Percentiles rank a stretch among this genome's conserved stretches.
Conservation (phyloP, 2,329 filamentous ascomycete species). For the Aspergillus sojae region DNA sequence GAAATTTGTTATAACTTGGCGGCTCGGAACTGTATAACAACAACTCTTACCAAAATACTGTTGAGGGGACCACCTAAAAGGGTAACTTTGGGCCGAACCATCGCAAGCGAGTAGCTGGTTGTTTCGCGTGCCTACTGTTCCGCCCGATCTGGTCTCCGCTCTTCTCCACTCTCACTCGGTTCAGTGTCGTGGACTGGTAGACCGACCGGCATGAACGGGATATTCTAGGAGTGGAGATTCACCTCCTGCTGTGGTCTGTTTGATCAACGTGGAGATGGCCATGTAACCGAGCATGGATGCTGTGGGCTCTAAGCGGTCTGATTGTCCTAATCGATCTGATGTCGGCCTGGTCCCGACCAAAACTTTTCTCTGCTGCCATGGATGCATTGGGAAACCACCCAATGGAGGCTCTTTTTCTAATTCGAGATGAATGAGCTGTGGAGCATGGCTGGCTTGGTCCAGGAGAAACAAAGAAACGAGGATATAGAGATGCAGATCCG, state of each 20-base stretch:
- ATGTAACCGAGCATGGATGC: not conserved
- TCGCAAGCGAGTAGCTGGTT: not conserved
- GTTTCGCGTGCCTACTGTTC: not conserved
- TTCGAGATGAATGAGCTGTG: not conserved
- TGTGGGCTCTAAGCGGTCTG: not conserved
- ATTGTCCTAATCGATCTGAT: not conserved
- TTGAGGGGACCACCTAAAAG: not conserved
- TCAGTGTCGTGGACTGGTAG: not conserved
- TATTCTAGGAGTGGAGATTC: not conserved
- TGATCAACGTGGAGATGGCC: not conserved
- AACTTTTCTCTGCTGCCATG: not conserved
- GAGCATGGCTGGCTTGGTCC: not conserved
- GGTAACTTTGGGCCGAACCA: not conserved
- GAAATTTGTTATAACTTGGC: not conserved
- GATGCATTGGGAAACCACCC: not conserved
- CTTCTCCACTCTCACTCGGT: not conserved
- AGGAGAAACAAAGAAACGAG: not conserved
- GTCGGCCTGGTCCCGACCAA: not conserved
- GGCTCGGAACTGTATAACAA: not conserved
- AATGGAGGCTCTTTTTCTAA: not conserved
- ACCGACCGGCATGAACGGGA: not conserved
- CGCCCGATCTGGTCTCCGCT: slow-evolving; percentile 1
- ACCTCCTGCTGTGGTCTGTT: not conserved
- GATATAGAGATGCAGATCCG: not conserved
- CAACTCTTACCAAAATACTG: not conserved